Evolutionary conservation across 2,329 filamentous ascomycete genomes (phyloP), one percentile per base, ranked within the genome.

Genomic region (Exophiala oligosperma): DNA sequence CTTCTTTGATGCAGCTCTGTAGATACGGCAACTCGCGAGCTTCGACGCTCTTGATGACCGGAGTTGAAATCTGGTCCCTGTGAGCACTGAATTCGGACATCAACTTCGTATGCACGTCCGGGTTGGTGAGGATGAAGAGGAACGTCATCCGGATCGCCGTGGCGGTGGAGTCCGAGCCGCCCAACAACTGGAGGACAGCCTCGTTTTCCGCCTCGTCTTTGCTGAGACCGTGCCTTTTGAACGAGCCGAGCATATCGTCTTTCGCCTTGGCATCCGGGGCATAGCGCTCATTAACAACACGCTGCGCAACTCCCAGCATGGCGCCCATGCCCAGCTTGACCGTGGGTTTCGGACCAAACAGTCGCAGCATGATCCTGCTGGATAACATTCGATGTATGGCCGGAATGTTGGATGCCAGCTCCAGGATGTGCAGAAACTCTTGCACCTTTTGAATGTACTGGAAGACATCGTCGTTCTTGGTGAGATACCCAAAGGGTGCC

Each of bases 1-100:
- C 76, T 61, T 83, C 81, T 51, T 75, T 74, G 29, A 83, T 74
- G 4, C 78, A 77, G 0, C 81, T 81, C 59, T 78, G 75, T 6
- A 84, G 71, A 58, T 81, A 83, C 0, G 74, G 73, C 7, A 61
- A 43, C 6, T 49, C 32, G 40, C 43, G 32, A 5, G 57, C 54
- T 29, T 61, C 57, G 37, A 21, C 38, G 26, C 53, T 49, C 32
- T 51, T 56, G 50, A 58, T 44, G 1, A 56, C 52, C 3, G 54
- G 57, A 28, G 17, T 58, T 5, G 60, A 60, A 6, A 82, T 70
- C 1, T 64, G 62, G 60, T 79, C 73, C 1, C 68, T 65, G 29
- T 77, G 71, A 4, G 64, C 65, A 41, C 74, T 71, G n/a, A 66
- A 55, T 72, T 66, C 62, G 12, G n/a, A 26, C 7, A 49, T 37